Evolutionary conservation across 2,329 filamentous ascomycete genomes (phyloP).

Genomic region (Fusarium miscanthi): DNA sequence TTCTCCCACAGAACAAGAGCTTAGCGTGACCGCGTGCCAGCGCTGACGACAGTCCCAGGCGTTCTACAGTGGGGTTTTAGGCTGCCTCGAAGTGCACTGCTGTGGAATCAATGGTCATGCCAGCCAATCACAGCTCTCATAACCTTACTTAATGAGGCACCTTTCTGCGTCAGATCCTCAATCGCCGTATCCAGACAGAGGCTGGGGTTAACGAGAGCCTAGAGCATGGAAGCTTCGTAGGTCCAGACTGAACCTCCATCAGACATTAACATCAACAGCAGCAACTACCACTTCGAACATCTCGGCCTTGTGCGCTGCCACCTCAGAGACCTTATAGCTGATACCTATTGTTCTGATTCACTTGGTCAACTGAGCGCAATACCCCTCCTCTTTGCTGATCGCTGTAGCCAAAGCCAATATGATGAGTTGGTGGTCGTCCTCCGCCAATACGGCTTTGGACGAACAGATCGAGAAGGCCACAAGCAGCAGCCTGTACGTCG

Average conservation of each 20-base stretch:
- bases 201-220: slow-evolving; percentile 40
- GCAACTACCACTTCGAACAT: slow-evolving; percentile 22
- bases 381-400: slow-evolving; percentile 6
- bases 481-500: slow-evolving; percentile 84
- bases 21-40: slow-evolving; percentile 15
- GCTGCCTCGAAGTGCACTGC: slow-evolving; percentile 19
- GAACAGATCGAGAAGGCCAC: slow-evolving; percentile 98
- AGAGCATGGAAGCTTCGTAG: slow-evolving; percentile 16
- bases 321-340: neutral
- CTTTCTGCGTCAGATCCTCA: slow-evolving; percentile 37
- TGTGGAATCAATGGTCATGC: slow-evolving; percentile 30
- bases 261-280: slow-evolving; percentile 30
- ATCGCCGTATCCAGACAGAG: slow-evolving; percentile 38
- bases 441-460: slow-evolving; percentile 89
- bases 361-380: neutral
- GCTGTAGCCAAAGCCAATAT: slow-evolving; percentile 52
- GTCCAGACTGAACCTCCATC: slow-evolving; percentile 31
- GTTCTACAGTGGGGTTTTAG: slow-evolving; percentile 20
- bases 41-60: slow-evolving; percentile 34
- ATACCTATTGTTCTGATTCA: neutral
- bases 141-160: slow-evolving; percentile 36
- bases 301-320: slow-evolving; percentile 4
- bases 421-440: slow-evolving; percentile 98
- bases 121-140: slow-evolving; percentile 28
- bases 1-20: slow-evolving; percentile 23